Percentiles rank a stretch among this genome's conserved stretches.
Conservation (phyloP, 2,329 filamentous ascomycete species). For the Xylariaceae sp. region DNA sequence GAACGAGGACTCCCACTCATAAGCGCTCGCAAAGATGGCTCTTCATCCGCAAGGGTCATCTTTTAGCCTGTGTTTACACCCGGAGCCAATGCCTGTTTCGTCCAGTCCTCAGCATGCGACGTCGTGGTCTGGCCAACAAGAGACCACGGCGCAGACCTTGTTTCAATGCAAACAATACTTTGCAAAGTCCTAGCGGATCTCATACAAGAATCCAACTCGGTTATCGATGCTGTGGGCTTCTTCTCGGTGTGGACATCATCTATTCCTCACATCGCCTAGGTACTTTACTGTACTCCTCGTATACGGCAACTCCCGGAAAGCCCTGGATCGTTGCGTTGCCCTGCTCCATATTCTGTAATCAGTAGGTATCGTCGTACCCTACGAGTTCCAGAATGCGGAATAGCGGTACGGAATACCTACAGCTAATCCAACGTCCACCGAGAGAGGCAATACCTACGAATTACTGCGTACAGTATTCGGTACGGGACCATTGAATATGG, state of each 20-base stretch:
- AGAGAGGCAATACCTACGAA: no score
- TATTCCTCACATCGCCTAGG: not conserved
- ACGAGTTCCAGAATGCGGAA: no score
- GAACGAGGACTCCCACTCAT: not conserved
- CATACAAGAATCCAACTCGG: not conserved
- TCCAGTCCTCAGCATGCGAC: not conserved
- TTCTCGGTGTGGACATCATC: not conserved
- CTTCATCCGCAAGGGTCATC: not conserved
- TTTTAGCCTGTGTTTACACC: conserved; percentile 2
- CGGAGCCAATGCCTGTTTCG: conserved; percentile 6
- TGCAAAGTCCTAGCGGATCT: conserved; percentile 3
- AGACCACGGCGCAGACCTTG: not conserved
- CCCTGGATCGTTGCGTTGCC: not conserved
- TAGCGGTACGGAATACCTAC: not conserved
- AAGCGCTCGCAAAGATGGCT: not conserved
- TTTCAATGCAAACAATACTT: not conserved
- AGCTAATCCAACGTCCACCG: no score
- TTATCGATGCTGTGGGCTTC: not conserved
- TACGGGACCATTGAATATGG: no score
- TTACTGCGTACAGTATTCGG: no score
- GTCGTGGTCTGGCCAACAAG: conserved; percentile 9
- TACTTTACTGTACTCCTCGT: not conserved
- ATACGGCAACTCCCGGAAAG: not conserved
- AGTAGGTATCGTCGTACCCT: not conserved
- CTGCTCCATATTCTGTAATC: not conserved